A percentile compares a stretch with the other conserved stretches of the same genome.
Evolutionary conservation across 257 asterid genomes (phyloP).

Genomic region (Penstemon barbatus): DNA sequence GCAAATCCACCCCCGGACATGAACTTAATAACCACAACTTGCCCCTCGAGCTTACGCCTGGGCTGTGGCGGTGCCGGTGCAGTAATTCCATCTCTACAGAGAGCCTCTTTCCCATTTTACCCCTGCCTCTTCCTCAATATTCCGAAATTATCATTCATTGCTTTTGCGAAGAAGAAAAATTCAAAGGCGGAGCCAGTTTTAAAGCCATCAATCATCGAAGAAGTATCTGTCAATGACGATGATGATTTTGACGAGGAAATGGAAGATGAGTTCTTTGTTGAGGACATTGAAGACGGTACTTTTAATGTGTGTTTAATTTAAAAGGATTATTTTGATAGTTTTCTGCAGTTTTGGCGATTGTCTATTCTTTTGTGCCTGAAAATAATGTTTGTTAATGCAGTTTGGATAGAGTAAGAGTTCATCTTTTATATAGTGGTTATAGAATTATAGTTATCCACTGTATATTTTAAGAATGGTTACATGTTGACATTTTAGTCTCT

Average conservation of each 20-base stretch:
- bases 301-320: no score
- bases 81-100: conserved; percentile 23
- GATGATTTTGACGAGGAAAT: conserved; percentile 25
- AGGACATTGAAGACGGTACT: conserved; percentile 53
- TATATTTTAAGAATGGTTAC: no score
- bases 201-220: conserved; percentile 46
- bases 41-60: conserved; percentile 19
- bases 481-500: no score
- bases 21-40: conserved; percentile 33
- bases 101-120: conserved; percentile 33
- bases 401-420: not conserved
- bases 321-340: no score
- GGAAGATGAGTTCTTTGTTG: conserved; percentile 44
- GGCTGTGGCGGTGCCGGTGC: conserved; percentile 19
- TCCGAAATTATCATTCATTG: conserved; percentile 27
- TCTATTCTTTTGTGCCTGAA: not conserved
- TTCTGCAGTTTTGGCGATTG: no score
- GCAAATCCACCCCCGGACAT: conserved; percentile 16
- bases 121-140: conserved; percentile 25
- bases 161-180: conserved; percentile 45
- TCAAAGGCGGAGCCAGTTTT: conserved; percentile 46
- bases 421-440: not conserved
- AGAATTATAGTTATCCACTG: no score
- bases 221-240: conserved; percentile 40
- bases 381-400: not conserved